These are phyloP conservation scores for Lactarius psammicola DNA, from an alignment of 768 basidiomycete species.

Conservation along the genomic window DNA sequence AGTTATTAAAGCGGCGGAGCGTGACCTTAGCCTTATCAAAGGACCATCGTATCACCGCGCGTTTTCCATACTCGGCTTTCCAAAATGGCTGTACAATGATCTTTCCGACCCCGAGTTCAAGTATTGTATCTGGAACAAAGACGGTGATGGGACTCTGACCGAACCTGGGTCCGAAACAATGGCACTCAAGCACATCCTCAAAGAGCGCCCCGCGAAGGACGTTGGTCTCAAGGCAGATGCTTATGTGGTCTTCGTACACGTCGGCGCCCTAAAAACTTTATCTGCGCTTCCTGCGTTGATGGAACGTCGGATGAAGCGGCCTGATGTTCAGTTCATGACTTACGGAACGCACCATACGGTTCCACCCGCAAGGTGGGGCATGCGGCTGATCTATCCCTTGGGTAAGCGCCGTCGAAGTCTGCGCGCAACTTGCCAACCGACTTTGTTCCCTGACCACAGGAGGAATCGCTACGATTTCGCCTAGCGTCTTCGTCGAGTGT, in stretches of 20 bases:
- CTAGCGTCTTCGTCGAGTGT: constrained; percentile 55
- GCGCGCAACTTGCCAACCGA: background rate
- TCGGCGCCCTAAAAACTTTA: constrained; percentile 51
- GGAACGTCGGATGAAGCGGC: constrained; percentile 44
- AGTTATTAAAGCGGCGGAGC: constrained; percentile 1
- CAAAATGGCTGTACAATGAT: constrained; percentile 23
- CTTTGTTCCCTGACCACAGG: constrained; percentile 42
- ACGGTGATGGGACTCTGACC: constrained; percentile 16
- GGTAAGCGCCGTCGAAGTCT: constrained; percentile 43
- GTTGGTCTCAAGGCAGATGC: constrained; percentile 36
- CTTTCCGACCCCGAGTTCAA: background rate
- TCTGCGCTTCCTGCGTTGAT: constrained; percentile 50
- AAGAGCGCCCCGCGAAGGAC: constrained; percentile 20
- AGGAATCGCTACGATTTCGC: constrained; percentile 70
- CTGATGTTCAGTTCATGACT: constrained; percentile 57
- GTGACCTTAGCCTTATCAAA: constrained; percentile 9
- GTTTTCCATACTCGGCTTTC: constrained; percentile 23
- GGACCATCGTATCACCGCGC: constrained; percentile 23
- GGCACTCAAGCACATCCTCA: constrained; percentile 17
- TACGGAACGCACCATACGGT: constrained; percentile 64
- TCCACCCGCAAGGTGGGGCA: constrained; percentile 53
- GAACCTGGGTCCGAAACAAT: constrained; percentile 16
- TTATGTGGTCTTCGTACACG: constrained; percentile 64
- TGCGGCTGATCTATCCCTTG: constrained; percentile 64
- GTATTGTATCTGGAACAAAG: constrained; percentile 27